These are phyloP conservation scores for Oxytropis ochrocephala DNA, from an alignment of 306 rosid species.

Conservation along the genomic window DNA sequence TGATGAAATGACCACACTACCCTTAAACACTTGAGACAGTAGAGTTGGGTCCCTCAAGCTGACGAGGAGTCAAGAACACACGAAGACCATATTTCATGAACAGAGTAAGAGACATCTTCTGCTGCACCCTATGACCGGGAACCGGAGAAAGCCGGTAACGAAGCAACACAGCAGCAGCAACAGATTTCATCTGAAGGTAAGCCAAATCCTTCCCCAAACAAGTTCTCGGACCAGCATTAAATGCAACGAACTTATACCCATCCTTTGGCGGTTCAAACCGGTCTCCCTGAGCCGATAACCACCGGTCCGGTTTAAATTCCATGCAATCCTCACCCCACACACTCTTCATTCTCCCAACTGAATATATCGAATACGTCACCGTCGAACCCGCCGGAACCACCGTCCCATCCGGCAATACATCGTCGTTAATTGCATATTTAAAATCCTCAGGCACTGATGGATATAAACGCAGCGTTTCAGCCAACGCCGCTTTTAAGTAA, in stretches of 20 bases:
- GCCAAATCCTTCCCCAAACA: conserved; percentile 96
- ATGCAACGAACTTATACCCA: conserved; percentile 69
- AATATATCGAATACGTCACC: conserved; percentile 85
- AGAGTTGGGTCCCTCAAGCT: conserved; percentile 30
- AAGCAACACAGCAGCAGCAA: conserved; percentile 76
- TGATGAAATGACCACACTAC: conserved; percentile 16
- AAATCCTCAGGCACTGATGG: conserved; percentile 90
- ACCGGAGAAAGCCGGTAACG: conserved; percentile 66
- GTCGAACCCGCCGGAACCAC: conserved; percentile 85
- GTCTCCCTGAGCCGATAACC: conserved; percentile 50
- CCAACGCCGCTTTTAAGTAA: conserved; percentile 70
- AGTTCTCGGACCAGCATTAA: conserved; percentile 91
- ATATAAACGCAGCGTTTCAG: conserved; percentile 77
- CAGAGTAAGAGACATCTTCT: conserved; percentile 84
- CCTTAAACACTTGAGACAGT: conserved; percentile 14
- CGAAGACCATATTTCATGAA: conserved; percentile 86
- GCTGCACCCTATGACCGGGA: conserved; percentile 80
- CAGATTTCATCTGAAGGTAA: conserved; percentile 91
- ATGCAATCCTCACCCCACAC: conserved; percentile 92
- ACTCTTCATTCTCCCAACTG: conserved; percentile 81
- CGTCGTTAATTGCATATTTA: conserved; percentile 62
- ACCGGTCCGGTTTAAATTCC: conserved; percentile 92
- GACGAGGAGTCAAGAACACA: conserved; percentile 62
- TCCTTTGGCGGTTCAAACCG: conserved; percentile 76
- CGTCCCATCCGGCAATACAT: conserved; percentile 80